Evolutionary conservation across 768 basidiomycete genomes (phyloP).

Genomic region (Mycena alexandri): DNA sequence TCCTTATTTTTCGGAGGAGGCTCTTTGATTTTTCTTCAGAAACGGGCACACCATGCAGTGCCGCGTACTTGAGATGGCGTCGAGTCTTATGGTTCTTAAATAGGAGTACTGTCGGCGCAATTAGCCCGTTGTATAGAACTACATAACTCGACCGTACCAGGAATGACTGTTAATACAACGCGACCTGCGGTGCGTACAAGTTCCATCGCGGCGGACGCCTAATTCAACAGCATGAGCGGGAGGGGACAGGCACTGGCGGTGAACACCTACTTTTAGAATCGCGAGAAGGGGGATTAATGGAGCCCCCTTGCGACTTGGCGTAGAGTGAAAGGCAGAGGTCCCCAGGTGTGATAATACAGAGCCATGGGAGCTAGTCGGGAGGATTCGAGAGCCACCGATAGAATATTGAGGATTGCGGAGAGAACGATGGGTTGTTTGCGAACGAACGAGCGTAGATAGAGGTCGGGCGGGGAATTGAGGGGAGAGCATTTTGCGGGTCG

Average conservation of each 20-base stretch:
- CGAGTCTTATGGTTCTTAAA: slow-evolving; percentile 64
- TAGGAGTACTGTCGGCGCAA: slow-evolving; percentile 56
- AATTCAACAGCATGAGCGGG: slow-evolving; percentile 19
- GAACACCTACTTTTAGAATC: slow-evolving; percentile 62
- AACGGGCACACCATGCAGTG: slow-evolving; percentile 47
- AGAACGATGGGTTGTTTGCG: not conserved
- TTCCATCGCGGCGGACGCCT: slow-evolving; percentile 84
- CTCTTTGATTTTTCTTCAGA: slow-evolving; percentile 66
- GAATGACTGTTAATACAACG: slow-evolving; percentile 81
- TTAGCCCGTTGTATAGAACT: not conserved
- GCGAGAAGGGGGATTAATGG: slow-evolving; percentile 69
- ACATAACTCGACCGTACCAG: slow-evolving; percentile 42
- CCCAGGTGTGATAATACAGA: not conserved
- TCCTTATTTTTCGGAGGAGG: slow-evolving; percentile 62
- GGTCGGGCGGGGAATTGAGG: slow-evolving; percentile 18
- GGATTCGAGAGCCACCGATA: slow-evolving; percentile 34
- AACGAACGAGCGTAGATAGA: slow-evolving; percentile 36
- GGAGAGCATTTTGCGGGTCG: slow-evolving; percentile 48
- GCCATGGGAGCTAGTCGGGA: slow-evolving; percentile 31
- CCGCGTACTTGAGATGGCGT: slow-evolving; percentile 64
- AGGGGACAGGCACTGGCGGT: not conserved
- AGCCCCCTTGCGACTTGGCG: slow-evolving; percentile 46
- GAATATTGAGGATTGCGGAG: slow-evolving; percentile 28
- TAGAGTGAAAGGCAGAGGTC: slow-evolving; percentile 56
- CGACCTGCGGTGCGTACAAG: slow-evolving; percentile 76